Percentiles rank a stretch among this genome's conserved stretches.
These are phyloP conservation scores for Penicillium palitans DNA, from an alignment of 2,329 filamentous ascomycete genomes.

Conservation along the genomic window DNA sequence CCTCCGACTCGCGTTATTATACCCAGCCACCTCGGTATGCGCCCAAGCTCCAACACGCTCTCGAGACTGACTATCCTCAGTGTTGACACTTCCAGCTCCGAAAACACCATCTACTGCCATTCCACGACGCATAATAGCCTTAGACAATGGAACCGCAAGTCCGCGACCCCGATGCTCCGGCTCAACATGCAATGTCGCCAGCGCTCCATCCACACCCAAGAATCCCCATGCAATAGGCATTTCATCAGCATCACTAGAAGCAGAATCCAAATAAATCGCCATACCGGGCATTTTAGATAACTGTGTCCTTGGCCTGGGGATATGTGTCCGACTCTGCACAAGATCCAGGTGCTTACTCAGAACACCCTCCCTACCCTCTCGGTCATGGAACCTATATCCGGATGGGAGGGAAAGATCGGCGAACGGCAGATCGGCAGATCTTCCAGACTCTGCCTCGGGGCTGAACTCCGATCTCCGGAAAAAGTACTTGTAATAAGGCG, in stretches of 20 bases:
- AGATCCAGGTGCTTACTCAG: conserved; percentile 36
- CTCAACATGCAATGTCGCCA: conserved; percentile 45
- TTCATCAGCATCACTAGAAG: conserved; percentile 13
- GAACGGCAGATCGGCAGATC: not conserved
- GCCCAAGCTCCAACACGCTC: conserved; percentile 29
- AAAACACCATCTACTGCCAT: conserved; percentile 27
- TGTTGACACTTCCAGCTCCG: conserved; percentile 9
- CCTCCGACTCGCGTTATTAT: conserved; percentile 40
- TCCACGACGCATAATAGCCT: conserved; percentile 35
- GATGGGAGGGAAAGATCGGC: conserved; percentile 24
- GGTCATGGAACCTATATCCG: conserved; percentile 35
- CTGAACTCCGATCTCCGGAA: conserved; percentile 28
- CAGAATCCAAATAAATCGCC: conserved; percentile 36
- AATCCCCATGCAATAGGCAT: conserved; percentile 45
- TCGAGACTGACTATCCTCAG: conserved; percentile 8
- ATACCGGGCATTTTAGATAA: conserved; percentile 36
- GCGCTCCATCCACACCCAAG: conserved; percentile 39
- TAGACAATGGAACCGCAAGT: conserved; percentile 35
- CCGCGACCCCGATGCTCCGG: conserved; percentile 43
- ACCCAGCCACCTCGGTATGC: conserved; percentile 41
- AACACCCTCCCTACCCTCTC: conserved; percentile 28
- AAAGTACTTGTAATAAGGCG: conserved; percentile 41
- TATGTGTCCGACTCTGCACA: conserved; percentile 42
- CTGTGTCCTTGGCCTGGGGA: conserved; percentile 38
- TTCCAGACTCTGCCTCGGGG: not conserved